Conservation (phyloP, 2,329 filamentous ascomycete genomes). For the Talaromyces sp. region DNA sequence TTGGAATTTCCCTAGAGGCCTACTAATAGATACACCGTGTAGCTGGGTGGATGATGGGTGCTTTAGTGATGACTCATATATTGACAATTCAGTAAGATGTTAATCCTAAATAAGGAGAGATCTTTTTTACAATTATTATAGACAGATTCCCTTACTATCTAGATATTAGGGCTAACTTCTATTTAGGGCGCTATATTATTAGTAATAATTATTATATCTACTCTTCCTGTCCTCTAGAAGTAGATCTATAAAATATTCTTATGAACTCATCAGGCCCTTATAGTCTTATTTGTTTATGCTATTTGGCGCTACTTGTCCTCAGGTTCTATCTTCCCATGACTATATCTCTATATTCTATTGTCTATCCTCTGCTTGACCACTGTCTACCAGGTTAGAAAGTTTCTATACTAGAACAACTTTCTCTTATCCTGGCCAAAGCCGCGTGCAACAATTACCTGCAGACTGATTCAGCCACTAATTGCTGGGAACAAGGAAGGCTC, state of each 20-base stretch:
- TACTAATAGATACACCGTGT: constrained; percentile 23
- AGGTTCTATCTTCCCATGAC: constrained; percentile 11
- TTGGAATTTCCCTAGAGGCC: not conserved
- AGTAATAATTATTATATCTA: constrained; percentile 22
- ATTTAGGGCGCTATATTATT: constrained; percentile 20
- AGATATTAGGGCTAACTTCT: constrained; percentile 14
- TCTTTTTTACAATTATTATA: constrained; percentile 12
- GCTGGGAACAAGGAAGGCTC: not conserved
- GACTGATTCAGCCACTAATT: not conserved
- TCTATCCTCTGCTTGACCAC: constrained; percentile 21
- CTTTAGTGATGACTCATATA: constrained; percentile 21
- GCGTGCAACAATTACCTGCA: constrained; percentile 21
- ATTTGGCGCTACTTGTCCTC: constrained; percentile 24
- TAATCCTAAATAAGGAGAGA: not conserved
- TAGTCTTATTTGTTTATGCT: constrained; percentile 23
- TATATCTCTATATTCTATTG: constrained; percentile 24
- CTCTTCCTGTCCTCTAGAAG: constrained; percentile 22
- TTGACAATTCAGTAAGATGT: not conserved
- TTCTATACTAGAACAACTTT: constrained; percentile 25
- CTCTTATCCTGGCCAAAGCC: constrained; percentile 22
- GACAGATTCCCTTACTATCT: not conserved
- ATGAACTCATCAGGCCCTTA: constrained; percentile 23
- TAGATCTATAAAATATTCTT: constrained; percentile 28
- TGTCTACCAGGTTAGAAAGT: constrained; percentile 20
- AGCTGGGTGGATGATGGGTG: constrained; percentile 22